phyloP scores from a whole-genome alignment of 495 filamentous ascomycete species.

The Penicillium psychrofluorescens region DNA sequence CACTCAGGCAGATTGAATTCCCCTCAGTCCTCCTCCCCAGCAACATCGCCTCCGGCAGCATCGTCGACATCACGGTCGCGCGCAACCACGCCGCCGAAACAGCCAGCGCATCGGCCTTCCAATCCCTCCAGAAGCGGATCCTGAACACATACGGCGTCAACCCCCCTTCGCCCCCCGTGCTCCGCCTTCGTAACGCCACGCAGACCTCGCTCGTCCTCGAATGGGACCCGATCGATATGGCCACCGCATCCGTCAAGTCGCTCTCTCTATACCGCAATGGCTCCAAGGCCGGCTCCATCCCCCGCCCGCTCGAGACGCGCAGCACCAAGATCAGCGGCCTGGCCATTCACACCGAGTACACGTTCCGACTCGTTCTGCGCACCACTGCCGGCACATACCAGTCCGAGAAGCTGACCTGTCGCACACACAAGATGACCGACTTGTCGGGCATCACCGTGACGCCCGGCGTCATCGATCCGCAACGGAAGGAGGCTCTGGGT shows the following conservation, averaged over 20 bases:
- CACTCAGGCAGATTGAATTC: conserved; percentile 76
- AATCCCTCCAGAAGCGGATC: conserved; percentile 79
- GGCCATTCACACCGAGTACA: conserved; percentile 90
- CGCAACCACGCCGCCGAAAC: conserved; percentile 77
- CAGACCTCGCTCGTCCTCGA: conserved; percentile 96
- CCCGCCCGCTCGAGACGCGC: conserved; percentile 72
- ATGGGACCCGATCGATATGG: conserved; percentile 92
- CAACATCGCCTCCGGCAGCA: conserved; percentile 88
- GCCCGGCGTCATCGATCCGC: conserved; percentile 73
- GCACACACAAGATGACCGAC: conserved; percentile 99
- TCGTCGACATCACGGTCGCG: conserved; percentile 94
- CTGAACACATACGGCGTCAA: conserved; percentile 74
- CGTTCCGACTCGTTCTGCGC: conserved; percentile 84
- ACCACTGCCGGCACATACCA: conserved; percentile 84
- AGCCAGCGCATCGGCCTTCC: conserved; percentile 64
- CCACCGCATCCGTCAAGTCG: conserved; percentile 81
- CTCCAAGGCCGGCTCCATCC: conserved; percentile 91
- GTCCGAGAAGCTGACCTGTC: conserved; percentile 75
- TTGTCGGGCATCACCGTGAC: conserved; percentile 93
- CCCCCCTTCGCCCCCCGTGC: conserved; percentile 68
- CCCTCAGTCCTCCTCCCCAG: conserved; percentile 93
- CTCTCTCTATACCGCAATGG: conserved; percentile 91
- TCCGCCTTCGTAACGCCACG: conserved; percentile 90
- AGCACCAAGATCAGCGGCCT: conserved; percentile 97
- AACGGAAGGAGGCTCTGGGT: conserved; percentile 64